Conservation (phyloP, 1,284 basidiomycete species). For the Trametes pubescens region DNA sequence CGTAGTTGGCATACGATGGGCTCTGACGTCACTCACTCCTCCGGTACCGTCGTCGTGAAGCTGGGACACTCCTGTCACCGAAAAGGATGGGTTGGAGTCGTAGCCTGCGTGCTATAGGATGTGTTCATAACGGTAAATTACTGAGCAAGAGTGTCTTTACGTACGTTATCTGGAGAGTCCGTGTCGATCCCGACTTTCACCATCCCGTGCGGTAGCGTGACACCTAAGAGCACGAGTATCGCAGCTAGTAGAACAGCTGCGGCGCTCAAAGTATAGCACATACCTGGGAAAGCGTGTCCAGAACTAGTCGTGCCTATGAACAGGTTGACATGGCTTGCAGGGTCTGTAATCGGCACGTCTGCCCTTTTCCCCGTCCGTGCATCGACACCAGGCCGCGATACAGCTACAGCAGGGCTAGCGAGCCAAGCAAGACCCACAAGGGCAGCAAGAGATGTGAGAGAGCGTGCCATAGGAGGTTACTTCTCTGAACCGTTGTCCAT, state of each 20-base stretch:
- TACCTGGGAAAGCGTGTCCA: slow-evolving; percentile 20
- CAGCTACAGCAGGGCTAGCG: neutral
- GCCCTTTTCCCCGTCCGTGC: slow-evolving; percentile 1
- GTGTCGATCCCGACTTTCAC: slow-evolving; percentile 72
- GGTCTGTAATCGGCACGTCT: slow-evolving; percentile 14
- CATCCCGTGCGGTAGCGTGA: slow-evolving; percentile 71
- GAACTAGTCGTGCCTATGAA: slow-evolving; percentile 23
- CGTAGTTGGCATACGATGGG: neutral
- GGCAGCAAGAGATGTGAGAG: neutral
- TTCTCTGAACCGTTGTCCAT: neutral
- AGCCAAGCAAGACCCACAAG: neutral
- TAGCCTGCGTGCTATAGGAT: slow-evolving; percentile 64
- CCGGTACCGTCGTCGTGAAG: slow-evolving; percentile 70
- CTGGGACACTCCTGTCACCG: slow-evolving; percentile 68
- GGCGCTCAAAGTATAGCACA: neutral
- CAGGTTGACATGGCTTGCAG: slow-evolving; percentile 22
- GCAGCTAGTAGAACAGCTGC: neutral
- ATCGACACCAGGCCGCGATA: neutral
- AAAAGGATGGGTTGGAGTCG: slow-evolving; percentile 53
- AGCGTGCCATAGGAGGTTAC: neutral
- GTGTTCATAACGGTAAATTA: too few relatives aligned
- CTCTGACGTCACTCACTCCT: slow-evolving; percentile 48
- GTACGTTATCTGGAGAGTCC: slow-evolving; percentile 65
- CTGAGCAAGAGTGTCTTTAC: slow-evolving; percentile 29
- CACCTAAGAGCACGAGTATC: slow-evolving; percentile 46